Conservation (phyloP, 805 yeast species). For the Sugiyamaella lignohabitans region DNA sequence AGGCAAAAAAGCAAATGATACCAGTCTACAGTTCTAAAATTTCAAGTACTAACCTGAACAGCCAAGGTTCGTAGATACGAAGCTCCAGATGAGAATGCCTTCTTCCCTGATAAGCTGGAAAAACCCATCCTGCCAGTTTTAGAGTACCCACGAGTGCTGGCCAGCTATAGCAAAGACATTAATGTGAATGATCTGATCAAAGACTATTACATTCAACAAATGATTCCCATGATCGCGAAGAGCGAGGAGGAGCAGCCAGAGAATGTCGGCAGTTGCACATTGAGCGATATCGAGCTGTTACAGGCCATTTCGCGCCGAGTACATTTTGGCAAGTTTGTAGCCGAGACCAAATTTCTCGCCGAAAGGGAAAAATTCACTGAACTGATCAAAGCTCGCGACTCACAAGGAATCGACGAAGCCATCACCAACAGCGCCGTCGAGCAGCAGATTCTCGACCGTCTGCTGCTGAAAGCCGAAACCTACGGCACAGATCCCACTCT, state of each 20-base stretch:
- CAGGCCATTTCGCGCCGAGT: constrained; percentile 88
- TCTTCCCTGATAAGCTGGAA: constrained; percentile 63
- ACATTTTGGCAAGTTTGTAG: constrained; percentile 96
- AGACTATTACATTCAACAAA: constrained; percentile 58
- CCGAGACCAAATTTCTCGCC: constrained; percentile 80
- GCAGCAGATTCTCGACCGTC: constrained; percentile 68
- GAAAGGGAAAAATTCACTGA: constrained; percentile 58
- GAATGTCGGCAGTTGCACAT: constrained; percentile 80
- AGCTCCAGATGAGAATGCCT: constrained; percentile 91
- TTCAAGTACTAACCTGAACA: constrained; percentile 13
- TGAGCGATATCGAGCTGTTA: constrained; percentile 76
- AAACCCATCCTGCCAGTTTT: constrained; percentile 73
- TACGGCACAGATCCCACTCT: constrained; percentile 87
- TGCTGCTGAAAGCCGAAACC: constrained; percentile 71
- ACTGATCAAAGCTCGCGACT: constrained; percentile 60
- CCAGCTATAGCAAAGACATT: constrained; percentile 64
- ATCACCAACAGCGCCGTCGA: constrained; percentile 89
- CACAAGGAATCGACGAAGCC: constrained; percentile 64
- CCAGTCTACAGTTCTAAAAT: too few relatives aligned
- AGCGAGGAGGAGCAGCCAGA: constrained; percentile 69
- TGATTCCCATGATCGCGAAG: constrained; percentile 69
- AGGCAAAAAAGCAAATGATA: neutral
- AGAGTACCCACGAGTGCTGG: constrained; percentile 72
- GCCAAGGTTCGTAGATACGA: constrained; percentile 81
- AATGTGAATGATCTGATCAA: constrained; percentile 69